phyloP scores from a whole-genome alignment of 345 rosid genomes.

The Brassica rapa region DNA sequence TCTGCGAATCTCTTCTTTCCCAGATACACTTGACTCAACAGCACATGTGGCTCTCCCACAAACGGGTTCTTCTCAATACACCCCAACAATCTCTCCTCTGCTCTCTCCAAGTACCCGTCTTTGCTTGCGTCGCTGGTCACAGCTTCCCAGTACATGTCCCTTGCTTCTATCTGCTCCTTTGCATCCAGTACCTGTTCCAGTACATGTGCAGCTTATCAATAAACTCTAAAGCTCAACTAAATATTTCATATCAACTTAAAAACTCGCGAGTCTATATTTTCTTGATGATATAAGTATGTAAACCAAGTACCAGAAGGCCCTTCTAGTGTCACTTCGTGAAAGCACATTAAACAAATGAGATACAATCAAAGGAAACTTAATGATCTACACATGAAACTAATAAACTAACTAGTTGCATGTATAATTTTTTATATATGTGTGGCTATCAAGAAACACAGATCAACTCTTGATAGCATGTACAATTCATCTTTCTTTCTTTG shows the following conservation, averaged over 20 bases:
- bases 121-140: constrained; percentile 52
- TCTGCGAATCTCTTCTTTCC: constrained; percentile 64
- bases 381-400: background rate
- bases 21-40: constrained; percentile 67
- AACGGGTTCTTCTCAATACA: constrained; percentile 70
- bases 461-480: background rate
- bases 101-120: constrained; percentile 48
- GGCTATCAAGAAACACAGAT: constrained; percentile 42
- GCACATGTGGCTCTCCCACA: constrained; percentile 83
- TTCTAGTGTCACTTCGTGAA: background rate
- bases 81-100: constrained; percentile 51
- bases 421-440: constrained; percentile 37
- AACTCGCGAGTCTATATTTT: constrained; percentile 1
- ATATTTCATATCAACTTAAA: background rate
- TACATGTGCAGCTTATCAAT: constrained; percentile 8
- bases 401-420: background rate
- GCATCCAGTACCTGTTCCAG: constrained; percentile 52
- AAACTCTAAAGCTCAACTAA: background rate
- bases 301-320: constrained; percentile 14
- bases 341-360: background rate
- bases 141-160: constrained; percentile 80
- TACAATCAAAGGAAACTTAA: background rate
- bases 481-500: background rate
- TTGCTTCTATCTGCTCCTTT: constrained; percentile 59
- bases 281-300: background rate